A percentile compares a stretch with the other conserved stretches of the same genome.
Conservation (phyloP, 2,329 filamentous ascomycete species). For the Paecilomyces variotii region DNA sequence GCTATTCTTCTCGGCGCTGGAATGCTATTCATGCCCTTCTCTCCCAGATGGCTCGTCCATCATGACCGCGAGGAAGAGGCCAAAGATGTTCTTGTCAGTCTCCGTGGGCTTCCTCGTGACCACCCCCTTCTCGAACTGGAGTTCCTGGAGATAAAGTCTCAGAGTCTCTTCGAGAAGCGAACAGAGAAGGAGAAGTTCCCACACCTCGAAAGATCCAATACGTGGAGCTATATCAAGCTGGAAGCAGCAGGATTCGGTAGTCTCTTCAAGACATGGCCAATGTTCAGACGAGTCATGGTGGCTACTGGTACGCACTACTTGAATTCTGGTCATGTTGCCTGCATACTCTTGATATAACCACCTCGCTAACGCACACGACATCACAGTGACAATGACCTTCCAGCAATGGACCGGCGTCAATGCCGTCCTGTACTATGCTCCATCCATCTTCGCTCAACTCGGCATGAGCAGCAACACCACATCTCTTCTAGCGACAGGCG, state of each 20-base stretch:
- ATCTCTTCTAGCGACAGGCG: constrained; percentile 20
- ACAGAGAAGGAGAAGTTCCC: constrained; percentile 62
- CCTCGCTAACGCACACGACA: constrained; percentile 52
- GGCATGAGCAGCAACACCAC: constrained; percentile 18
- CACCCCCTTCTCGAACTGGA: constrained; percentile 66
- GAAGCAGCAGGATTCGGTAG: constrained; percentile 42
- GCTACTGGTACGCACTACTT: constrained; percentile 27
- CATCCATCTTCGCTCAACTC: constrained; percentile 20
- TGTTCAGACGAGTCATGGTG: constrained; percentile 45
- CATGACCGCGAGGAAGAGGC: constrained; percentile 63
- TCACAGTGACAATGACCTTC: constrained; percentile 39
- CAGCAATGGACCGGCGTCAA: constrained; percentile 46
- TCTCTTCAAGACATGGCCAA: constrained; percentile 22
- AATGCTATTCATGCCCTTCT: constrained; percentile 77
- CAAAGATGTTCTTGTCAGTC: constrained; percentile 51
- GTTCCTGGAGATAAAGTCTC: constrained; percentile 75
- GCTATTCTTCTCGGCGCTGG: constrained; percentile 59
- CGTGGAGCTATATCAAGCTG: constrained; percentile 58
- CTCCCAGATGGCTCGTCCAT: constrained; percentile 66
- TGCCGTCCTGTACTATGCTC: constrained; percentile 33
- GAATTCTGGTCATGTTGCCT: no score
- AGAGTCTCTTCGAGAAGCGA: constrained; percentile 69
- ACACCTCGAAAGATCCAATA: constrained; percentile 50
- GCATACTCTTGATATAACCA: constrained; percentile 33
- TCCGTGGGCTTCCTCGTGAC: constrained; percentile 54